Percentiles rank a stretch among this genome's conserved stretches.
Evolutionary conservation across 2,329 filamentous ascomycete genomes (phyloP).

Genomic region (Apiospora hydei): DNA sequence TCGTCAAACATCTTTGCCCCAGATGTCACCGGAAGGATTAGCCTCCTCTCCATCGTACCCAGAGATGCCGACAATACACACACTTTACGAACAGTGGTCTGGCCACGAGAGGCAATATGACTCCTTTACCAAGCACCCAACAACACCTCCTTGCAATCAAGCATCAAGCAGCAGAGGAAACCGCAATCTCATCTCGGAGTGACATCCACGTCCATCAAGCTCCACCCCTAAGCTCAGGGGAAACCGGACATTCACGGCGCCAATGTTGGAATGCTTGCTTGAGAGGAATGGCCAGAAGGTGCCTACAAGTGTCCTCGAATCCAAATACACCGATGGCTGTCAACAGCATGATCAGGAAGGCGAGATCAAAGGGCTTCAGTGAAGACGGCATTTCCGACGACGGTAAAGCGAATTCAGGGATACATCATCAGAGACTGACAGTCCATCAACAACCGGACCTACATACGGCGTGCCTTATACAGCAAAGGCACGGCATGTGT

Average conservation of each 20-base stretch:
- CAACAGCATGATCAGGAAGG: background rate
- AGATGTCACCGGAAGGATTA: background rate
- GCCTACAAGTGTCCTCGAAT: background rate
- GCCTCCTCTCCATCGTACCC: background rate
- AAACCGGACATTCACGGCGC: no score
- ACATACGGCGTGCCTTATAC: rapidly evolving
- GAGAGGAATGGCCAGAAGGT: background rate
- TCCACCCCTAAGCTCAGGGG: no score
- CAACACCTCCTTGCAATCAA: background rate
- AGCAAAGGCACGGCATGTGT: background rate
- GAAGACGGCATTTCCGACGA: background rate
- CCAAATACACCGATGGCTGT: background rate
- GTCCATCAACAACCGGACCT: background rate
- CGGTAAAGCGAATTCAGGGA: background rate
- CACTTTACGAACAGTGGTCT: background rate
- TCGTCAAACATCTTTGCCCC: background rate
- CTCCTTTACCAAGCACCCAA: background rate
- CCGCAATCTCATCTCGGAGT: background rate
- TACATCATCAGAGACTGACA: background rate
- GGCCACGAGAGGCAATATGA: background rate
- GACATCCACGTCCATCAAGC: background rate
- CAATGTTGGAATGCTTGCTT: no score
- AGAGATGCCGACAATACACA: background rate
- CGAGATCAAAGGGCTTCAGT: background rate
- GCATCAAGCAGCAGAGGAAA: background rate